Percentiles rank a stretch among this genome's conserved stretches.
These are phyloP conservation scores for Diutina pseudorugosa DNA, from an alignment of 1,139 yeast genomes.

Conservation along the genomic window DNA sequence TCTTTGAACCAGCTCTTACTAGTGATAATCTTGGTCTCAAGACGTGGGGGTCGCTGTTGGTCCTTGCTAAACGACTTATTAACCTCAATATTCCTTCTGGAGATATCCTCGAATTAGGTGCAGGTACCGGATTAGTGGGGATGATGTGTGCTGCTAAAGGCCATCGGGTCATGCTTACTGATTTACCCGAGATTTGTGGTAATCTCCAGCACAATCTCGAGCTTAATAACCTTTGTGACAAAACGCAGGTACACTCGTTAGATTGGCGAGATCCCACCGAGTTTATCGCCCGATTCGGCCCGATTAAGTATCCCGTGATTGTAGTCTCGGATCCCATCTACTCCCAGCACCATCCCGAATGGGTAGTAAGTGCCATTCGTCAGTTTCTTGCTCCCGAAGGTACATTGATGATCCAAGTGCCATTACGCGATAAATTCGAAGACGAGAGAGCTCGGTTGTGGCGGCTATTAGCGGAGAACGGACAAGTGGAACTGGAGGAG, in stretches of 20 bases:
- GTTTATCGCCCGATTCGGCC: conserved; percentile 19
- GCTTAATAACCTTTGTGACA: conserved; percentile 29
- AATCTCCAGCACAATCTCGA: conserved; percentile 50
- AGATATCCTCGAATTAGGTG: conserved; percentile 67
- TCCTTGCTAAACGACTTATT: conserved; percentile 47
- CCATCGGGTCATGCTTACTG: conserved; percentile 51
- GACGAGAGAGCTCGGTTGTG: conserved; percentile 52
- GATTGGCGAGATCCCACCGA: conserved; percentile 63
- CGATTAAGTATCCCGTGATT: conserved; percentile 37
- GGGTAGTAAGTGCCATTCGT: conserved; percentile 51
- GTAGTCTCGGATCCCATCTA: conserved; percentile 83
- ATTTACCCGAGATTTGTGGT: conserved; percentile 62
- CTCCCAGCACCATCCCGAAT: conserved; percentile 65
- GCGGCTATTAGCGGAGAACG: conserved; percentile 12
- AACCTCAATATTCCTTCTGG: conserved; percentile 14
- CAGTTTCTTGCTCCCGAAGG: conserved; percentile 31
- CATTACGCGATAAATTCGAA: conserved; percentile 57
- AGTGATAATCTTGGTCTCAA: conserved; percentile 81
- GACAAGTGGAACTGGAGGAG: conserved; percentile 14
- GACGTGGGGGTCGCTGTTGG: conserved; percentile 90
- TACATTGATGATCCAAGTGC: conserved; percentile 57
- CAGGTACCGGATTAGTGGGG: conserved; percentile 92
- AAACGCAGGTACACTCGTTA: conserved; percentile 34
- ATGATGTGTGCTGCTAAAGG: conserved; percentile 46
- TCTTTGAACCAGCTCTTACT: conserved; percentile 79